phyloP scores from a whole-genome alignment of 345 rosid genomes.

The Pugionium dolabratum region DNA sequence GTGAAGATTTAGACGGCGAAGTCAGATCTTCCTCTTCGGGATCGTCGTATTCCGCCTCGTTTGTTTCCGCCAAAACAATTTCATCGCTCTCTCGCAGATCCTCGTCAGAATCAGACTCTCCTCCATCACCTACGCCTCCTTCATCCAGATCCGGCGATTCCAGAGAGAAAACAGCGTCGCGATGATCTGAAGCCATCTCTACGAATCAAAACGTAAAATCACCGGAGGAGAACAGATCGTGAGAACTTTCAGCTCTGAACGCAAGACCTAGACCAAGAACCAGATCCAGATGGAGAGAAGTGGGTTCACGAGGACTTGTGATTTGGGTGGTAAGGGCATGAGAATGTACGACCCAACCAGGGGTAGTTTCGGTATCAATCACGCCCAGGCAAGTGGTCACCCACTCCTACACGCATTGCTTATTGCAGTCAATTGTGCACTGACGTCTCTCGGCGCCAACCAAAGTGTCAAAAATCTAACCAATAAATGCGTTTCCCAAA shows the following conservation, averaged over 20 bases:
- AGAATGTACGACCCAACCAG: conserved; percentile 30
- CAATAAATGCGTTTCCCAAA: too few species aligned
- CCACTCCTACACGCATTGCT: conserved; percentile 30
- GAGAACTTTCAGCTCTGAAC: conserved; percentile 9
- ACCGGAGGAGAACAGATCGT: conserved; percentile 7
- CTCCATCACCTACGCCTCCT: conserved; percentile 38
- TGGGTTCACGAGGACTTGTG: conserved; percentile 37
- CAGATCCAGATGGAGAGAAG: conserved; percentile 25
- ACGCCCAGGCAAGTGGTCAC: conserved; percentile 18
- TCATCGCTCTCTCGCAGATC: conserved; percentile 48
- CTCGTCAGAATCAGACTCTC: conserved; percentile 43
- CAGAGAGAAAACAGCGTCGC: conserved; percentile 57
- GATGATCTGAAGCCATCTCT: conserved; percentile 60
- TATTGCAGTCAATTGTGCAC: conserved; percentile 13
- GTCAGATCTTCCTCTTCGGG: conserved; percentile 61
- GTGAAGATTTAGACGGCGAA: conserved; percentile 46
- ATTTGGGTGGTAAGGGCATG: conserved; percentile 29
- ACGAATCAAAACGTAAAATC: not conserved
- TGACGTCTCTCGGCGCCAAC: conserved; percentile 17
- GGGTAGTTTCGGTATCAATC: conserved; percentile 24
- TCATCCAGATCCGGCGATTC: conserved; percentile 64
- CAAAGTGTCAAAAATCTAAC: not conserved
- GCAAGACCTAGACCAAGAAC: not conserved
- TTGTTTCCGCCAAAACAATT: conserved; percentile 38
- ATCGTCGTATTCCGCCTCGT: conserved; percentile 49